Evolutionary conservation across 2,329 filamentous ascomycete species (phyloP).

Genomic region (Alternaria ventricosa): DNA sequence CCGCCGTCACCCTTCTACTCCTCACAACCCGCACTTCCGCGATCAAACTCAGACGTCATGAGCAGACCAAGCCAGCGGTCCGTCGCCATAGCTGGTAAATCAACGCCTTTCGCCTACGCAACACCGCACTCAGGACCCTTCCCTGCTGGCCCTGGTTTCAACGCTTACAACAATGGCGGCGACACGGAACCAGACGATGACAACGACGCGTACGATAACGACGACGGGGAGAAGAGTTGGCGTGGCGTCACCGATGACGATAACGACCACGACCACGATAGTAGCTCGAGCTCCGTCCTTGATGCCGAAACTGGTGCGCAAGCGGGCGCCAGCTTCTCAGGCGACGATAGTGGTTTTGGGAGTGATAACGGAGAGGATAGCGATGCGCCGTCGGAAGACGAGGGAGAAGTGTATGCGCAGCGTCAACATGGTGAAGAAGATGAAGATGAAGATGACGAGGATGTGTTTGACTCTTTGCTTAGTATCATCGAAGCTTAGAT

Average conservation of each 20-base stretch:
- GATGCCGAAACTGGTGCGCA: constrained; percentile 32
- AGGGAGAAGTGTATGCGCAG: constrained; percentile 13
- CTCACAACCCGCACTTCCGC: constrained; percentile 32
- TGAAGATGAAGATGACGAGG: constrained; percentile 22
- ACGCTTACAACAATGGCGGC: constrained; percentile 34
- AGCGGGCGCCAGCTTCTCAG: constrained; percentile 41
- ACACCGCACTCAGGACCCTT: constrained; percentile 68
- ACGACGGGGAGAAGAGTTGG: constrained; percentile 41
- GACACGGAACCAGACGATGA: constrained; percentile 46
- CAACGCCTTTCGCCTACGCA: constrained; percentile 73
- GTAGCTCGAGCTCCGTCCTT: constrained; percentile 28
- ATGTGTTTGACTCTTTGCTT: constrained; percentile 31
- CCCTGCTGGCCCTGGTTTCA: constrained; percentile 35
- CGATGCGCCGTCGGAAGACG: constrained; percentile 16
- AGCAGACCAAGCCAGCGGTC: constrained; percentile 55
- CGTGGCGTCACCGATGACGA: constrained; percentile 35
- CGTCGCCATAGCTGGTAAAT: constrained; percentile 34
- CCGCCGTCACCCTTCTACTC: constrained; percentile 52
- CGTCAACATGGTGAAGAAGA: constrained; percentile 7
- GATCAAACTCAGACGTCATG: constrained; percentile 41
- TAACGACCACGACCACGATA: constrained; percentile 36
- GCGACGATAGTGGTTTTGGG: constrained; percentile 44
- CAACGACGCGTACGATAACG: constrained; percentile 39
- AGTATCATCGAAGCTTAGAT: constrained; percentile 26
- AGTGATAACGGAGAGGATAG: constrained; percentile 34